Conservation (phyloP, 2,329 filamentous ascomycete species). For the Bertia moriformis region DNA sequence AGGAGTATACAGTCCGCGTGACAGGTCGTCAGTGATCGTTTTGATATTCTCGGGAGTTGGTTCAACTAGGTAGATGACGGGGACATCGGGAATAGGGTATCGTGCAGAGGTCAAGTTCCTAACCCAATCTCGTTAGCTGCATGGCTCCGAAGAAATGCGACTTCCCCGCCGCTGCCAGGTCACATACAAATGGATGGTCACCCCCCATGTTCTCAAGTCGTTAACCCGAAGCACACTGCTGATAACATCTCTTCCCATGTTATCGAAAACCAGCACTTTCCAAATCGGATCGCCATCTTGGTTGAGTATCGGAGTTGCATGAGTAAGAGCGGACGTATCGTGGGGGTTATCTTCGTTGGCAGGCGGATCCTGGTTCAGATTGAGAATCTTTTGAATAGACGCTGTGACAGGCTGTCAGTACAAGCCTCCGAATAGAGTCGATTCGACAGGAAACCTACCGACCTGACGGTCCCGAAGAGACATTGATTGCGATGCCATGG, state of each 20-base stretch:
- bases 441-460: background rate
- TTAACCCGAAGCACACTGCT: constrained; percentile 90
- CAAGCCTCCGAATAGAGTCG: too few relatives aligned
- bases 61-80: constrained; percentile 90
- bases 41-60: constrained; percentile 70
- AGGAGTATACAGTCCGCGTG: constrained; percentile 76
- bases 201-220: constrained; percentile 82
- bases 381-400: constrained; percentile 88
- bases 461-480: constrained; percentile 1
- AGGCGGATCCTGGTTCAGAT: constrained; percentile 64
- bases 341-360: constrained; percentile 47
- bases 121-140: too few relatives aligned
- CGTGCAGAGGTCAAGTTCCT: constrained; percentile 70
- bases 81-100: constrained; percentile 88
- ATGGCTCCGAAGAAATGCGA: too few relatives aligned
- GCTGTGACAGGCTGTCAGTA: constrained; percentile 29
- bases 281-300: constrained; percentile 85
- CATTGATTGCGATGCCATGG: constrained; percentile 1
- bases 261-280: constrained; percentile 95
- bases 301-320: constrained; percentile 67
- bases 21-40: constrained; percentile 70
- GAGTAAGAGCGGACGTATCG: constrained; percentile 39
- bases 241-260: constrained; percentile 77
- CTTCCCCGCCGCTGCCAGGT: too few relatives aligned
- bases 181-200: constrained; percentile 80